Evolutionary conservation across 2,329 filamentous ascomycete genomes (phyloP).

Genomic region (Aspergillus viridinutans): DNA sequence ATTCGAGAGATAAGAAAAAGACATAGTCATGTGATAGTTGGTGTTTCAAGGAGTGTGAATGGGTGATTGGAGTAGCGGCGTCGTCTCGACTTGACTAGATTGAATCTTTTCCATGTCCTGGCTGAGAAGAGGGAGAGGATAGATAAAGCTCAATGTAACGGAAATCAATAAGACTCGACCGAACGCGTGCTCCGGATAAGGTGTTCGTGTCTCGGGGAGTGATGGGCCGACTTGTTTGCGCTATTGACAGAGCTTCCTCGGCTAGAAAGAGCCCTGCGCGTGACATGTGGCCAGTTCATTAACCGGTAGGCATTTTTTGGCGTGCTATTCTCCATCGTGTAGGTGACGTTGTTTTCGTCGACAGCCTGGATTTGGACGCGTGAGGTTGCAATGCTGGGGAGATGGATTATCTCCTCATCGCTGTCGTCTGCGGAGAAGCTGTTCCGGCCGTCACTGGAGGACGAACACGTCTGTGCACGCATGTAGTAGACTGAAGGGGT

Average conservation of each 20-base stretch:
- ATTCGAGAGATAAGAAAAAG: not conserved
- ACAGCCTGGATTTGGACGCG: conserved; percentile 29
- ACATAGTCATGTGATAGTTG: not conserved
- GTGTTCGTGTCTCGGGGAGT: not conserved
- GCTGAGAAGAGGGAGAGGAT: not conserved
- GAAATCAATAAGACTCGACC: conserved; percentile 23
- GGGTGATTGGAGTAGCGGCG: not conserved
- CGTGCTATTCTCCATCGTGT: conserved; percentile 24
- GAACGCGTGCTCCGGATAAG: conserved; percentile 20
- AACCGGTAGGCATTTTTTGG: conserved; percentile 26
- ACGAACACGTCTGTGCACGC: conserved; percentile 29
- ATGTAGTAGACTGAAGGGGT: conserved; percentile 29
- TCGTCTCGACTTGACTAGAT: too few species aligned
- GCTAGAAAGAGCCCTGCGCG: conserved; percentile 6
- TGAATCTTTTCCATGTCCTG: not conserved
- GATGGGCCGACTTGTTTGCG: not conserved
- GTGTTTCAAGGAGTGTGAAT: not conserved
- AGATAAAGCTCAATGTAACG: not conserved
- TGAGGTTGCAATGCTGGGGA: conserved; percentile 25
- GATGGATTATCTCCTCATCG: conserved; percentile 34
- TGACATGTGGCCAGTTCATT: conserved; percentile 28
- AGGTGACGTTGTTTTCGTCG: conserved; percentile 32
- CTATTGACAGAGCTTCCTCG: not conserved
- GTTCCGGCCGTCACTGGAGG: conserved; percentile 16
- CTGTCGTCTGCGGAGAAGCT: conserved; percentile 24